A percentile compares a stretch with the other conserved stretches of the same genome.
Conservation (phyloP, 2,329 filamentous ascomycete genomes). For the Metarhizium sp. region DNA sequence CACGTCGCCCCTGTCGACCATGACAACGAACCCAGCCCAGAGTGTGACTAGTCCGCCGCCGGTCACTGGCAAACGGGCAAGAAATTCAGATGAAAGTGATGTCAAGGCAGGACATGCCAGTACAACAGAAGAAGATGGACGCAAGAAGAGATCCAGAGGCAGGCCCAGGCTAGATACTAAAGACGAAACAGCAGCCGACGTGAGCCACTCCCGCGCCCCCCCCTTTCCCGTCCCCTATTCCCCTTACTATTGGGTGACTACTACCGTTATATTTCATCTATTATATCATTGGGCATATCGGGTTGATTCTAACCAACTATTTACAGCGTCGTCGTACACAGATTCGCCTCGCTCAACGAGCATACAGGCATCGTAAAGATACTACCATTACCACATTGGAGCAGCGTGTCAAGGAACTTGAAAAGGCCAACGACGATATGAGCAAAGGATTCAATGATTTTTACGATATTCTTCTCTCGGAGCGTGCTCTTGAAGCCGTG, state of each 20-base stretch:
- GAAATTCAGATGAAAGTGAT: constrained; percentile 7
- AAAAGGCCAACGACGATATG: constrained; percentile 63
- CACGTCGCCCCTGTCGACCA: not conserved
- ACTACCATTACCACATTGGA: constrained; percentile 67
- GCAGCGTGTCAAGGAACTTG: constrained; percentile 59
- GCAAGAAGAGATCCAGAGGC: constrained; percentile 56
- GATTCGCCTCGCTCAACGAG: constrained; percentile 76
- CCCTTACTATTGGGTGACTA: not conserved
- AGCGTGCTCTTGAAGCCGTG: constrained; percentile 47
- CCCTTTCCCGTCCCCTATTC: not conserved
- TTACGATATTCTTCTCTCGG: constrained; percentile 49
- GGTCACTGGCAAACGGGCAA: constrained; percentile 8
- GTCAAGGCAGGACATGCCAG: constrained; percentile 10
- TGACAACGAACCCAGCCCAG: not conserved
- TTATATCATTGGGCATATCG: not conserved
- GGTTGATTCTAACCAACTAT: not conserved
- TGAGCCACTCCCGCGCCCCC: constrained; percentile 31
- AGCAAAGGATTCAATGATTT: constrained; percentile 60
- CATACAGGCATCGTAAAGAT: constrained; percentile 79
- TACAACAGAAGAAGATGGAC: constrained; percentile 31
- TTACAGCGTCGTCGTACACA: constrained; percentile 69
- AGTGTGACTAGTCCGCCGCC: not conserved
- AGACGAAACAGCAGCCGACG: constrained; percentile 70
- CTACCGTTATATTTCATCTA: not conserved
- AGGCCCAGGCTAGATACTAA: constrained; percentile 67